Conservation (phyloP, 202 grass and related monocot genomes). For the Eragrostis tef region DNA sequence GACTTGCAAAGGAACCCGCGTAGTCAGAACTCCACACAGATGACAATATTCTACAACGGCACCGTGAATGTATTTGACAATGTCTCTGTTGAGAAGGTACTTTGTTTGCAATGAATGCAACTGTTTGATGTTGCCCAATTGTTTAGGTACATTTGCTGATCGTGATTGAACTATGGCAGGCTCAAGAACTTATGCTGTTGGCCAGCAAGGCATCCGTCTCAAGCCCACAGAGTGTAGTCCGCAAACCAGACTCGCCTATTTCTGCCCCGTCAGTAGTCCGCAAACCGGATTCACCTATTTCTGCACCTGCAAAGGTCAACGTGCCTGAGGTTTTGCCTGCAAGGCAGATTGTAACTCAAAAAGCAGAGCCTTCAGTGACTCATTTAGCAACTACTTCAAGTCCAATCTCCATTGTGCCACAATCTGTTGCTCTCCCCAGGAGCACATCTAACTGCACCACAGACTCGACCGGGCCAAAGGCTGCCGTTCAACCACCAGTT, state of each 20-base stretch:
- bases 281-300: conserved; percentile 38
- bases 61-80: conserved; percentile 81
- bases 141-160: conserved; percentile 32
- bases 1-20: conserved; percentile 56
- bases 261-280: not conserved
- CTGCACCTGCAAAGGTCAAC: conserved; percentile 33
- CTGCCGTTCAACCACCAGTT: conserved; percentile 10
- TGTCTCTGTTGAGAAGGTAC: conserved; percentile 72
- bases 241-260: conserved; percentile 37
- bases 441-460: conserved; percentile 53
- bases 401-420: conserved; percentile 40
- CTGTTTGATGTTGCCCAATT: not conserved
- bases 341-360: conserved; percentile 46
- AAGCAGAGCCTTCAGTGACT: conserved; percentile 41
- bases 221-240: conserved; percentile 25
- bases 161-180: conserved; percentile 49
- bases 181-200: conserved; percentile 72
- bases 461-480: conserved; percentile 44
- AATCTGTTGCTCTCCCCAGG: conserved; percentile 38
- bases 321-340: conserved; percentile 48
- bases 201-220: conserved; percentile 66
- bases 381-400: conserved; percentile 49
- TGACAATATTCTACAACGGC: conserved; percentile 90
- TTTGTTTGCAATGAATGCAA: not conserved
- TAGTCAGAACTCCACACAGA: conserved; percentile 44